phyloP scores from a whole-genome alignment of 768 basidiomycete genomes.

The Boletus patriciae region DNA sequence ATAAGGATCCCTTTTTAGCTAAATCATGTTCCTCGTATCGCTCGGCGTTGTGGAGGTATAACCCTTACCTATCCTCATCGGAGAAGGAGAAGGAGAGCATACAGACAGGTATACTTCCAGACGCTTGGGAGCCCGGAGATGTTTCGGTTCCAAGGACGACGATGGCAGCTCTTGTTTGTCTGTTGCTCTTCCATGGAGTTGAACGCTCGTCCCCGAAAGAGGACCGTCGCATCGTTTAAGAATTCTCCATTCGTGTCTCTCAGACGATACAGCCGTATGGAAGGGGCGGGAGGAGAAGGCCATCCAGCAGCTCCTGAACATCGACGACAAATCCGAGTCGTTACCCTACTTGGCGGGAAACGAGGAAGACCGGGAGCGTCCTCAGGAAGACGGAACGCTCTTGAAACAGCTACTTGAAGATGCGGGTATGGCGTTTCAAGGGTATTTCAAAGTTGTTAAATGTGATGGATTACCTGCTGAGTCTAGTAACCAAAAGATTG shows the following conservation, averaged over 20 bases:
- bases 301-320: constrained; percentile 9
- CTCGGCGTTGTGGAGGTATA: constrained; percentile 36
- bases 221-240: not conserved
- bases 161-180: constrained; percentile 24
- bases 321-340: not conserved
- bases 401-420: constrained; percentile 16
- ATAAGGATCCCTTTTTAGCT: constrained; percentile 35
- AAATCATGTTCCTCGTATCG: constrained; percentile 35
- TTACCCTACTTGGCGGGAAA: constrained; percentile 1
- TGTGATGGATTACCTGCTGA: not conserved
- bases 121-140: constrained; percentile 7
- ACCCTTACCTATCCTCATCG: constrained; percentile 34
- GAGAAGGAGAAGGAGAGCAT: constrained; percentile 36
- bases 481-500: not conserved
- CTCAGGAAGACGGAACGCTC: not conserved
- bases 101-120: constrained; percentile 14
- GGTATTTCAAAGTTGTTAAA: constrained; percentile 2
- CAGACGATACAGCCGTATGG: constrained; percentile 30
- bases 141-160: no score
- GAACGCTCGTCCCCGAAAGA: not conserved
- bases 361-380: not conserved
- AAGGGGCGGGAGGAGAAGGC: constrained; percentile 22
- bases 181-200: constrained; percentile 23
- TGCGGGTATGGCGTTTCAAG: constrained; percentile 16
- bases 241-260: constrained; percentile 17